These are phyloP conservation scores for Boletus semigastroideus DNA, from an alignment of 1,284 basidiomycete species.

Conservation along the genomic window DNA sequence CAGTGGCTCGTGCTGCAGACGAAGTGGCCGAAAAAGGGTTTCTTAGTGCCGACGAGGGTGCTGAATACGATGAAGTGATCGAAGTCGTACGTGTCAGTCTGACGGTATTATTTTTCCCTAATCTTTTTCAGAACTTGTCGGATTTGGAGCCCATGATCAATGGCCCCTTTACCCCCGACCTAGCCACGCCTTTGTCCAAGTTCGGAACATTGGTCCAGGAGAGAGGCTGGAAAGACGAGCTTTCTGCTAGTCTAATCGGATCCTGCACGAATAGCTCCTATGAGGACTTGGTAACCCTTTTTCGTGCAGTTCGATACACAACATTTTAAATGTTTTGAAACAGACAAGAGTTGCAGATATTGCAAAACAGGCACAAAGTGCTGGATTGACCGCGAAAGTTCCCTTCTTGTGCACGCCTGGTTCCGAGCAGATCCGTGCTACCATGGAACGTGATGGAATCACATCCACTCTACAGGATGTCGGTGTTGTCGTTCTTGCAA, in stretches of 20 bases:
- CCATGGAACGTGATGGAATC: slow-evolving; percentile 93
- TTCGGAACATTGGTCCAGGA: slow-evolving; percentile 82
- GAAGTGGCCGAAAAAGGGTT: slow-evolving; percentile 79
- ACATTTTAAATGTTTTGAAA: slow-evolving; percentile 13
- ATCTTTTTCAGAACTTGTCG: slow-evolving; percentile 69
- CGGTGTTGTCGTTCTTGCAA: slow-evolving; percentile 91
- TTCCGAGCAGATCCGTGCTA: slow-evolving; percentile 96
- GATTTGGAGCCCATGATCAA: slow-evolving; percentile 95
- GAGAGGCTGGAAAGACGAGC: slow-evolving; percentile 89
- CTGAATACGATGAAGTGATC: slow-evolving; percentile 95
- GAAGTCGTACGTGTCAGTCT: slow-evolving; percentile 70
- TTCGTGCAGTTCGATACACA: not conserved
- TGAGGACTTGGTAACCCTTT: slow-evolving; percentile 76
- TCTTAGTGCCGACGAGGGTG: slow-evolving; percentile 82
- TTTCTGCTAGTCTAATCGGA: slow-evolving; percentile 92
- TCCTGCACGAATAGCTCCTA: slow-evolving; percentile 99
- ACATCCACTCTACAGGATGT: slow-evolving; percentile 81
- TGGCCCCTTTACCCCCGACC: slow-evolving; percentile 97
- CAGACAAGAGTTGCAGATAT: slow-evolving; percentile 78
- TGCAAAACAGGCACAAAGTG: slow-evolving; percentile 86
- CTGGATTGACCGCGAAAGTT: slow-evolving; percentile 81
- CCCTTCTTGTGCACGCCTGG: slow-evolving; percentile 98
- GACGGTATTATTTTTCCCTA: not conserved
- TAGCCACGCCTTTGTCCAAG: slow-evolving; percentile 93
- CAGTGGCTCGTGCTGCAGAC: slow-evolving; percentile 87